A percentile compares a stretch with the other conserved stretches of the same genome.
Evolutionary conservation across 441 rosid genomes (phyloP).

Genomic region (Jatropha podagrica): DNA sequence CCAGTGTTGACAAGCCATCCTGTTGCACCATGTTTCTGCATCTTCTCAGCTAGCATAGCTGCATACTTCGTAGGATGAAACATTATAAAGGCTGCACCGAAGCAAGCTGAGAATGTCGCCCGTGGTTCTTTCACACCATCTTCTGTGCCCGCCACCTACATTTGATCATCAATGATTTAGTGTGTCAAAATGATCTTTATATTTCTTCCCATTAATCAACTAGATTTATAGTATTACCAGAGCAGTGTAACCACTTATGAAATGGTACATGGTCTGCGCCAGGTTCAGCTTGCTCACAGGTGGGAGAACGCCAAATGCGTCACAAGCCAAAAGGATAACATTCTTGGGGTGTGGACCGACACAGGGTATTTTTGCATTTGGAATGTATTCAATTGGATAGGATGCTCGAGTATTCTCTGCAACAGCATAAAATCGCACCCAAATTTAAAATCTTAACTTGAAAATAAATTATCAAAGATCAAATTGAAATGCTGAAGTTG

Average conservation of each 20-base stretch:
- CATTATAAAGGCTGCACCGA: constrained; percentile 97
- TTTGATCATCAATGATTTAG: constrained; percentile 6
- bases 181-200: neutral
- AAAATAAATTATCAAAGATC: neutral
- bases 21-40: constrained; percentile 90
- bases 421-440: neutral
- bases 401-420: constrained; percentile 98
- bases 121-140: constrained; percentile 94
- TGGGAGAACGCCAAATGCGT: constrained; percentile 96
- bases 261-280: constrained; percentile 96
- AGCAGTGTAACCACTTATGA: constrained; percentile 97
- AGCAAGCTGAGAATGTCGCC: constrained; percentile 95
- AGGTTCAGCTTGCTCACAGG: constrained; percentile 92
- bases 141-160: constrained; percentile 89
- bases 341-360: constrained; percentile 91
- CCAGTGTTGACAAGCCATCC: constrained; percentile 98
- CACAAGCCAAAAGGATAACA: constrained; percentile 91
- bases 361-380: constrained; percentile 89
- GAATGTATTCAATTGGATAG: constrained; percentile 89
- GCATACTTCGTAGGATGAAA: constrained; percentile 96
- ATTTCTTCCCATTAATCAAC: neutral
- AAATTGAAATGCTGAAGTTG: neutral
- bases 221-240: constrained; percentile 40
- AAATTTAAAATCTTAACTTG: neutral
- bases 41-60: constrained; percentile 94